phyloP scores from a whole-genome alignment of 2,329 filamentous ascomycete species.

The Xylariaceae sp. region DNA sequence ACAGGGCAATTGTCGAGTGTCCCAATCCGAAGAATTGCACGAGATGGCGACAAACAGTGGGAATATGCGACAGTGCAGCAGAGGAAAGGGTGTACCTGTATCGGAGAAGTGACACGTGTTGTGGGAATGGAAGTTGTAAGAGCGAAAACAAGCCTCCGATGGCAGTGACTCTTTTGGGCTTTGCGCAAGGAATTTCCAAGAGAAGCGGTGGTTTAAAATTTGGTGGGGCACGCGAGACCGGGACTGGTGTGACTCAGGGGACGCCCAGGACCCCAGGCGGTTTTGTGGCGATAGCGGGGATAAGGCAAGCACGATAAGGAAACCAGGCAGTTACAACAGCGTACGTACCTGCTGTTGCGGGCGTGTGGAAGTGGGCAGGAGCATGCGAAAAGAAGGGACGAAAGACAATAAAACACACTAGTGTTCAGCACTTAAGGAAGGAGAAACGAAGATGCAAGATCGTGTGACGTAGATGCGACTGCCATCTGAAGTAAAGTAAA shows the following conservation, averaged over 20 bases:
- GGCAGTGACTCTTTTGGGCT: slow-evolving; percentile 20
- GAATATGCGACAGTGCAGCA: not conserved
- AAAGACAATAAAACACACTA: not conserved
- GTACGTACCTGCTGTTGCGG: too few species aligned
- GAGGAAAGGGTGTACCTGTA: slow-evolving; percentile 5
- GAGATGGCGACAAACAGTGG: not conserved
- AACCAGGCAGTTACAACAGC: not conserved
- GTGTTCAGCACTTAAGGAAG: not conserved
- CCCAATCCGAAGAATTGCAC: not conserved
- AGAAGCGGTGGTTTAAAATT: slow-evolving; percentile 12
- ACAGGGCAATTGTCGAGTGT: not conserved
- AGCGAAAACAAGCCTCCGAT: slow-evolving; percentile 2
- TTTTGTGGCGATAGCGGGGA: not conserved
- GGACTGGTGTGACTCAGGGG: slow-evolving; percentile 4
- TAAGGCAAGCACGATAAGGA: not conserved
- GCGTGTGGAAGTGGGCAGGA: not conserved
- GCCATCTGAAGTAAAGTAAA: not conserved
- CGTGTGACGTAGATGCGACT: slow-evolving; percentile 7
- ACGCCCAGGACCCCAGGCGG: slow-evolving; percentile 13
- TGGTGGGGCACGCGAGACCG: slow-evolving; percentile 17
- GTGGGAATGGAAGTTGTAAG: not conserved
- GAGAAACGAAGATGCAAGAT: slow-evolving; percentile 1
- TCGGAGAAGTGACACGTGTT: slow-evolving; percentile 12
- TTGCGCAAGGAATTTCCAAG: slow-evolving; percentile 16
- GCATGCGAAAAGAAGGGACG: not conserved